Conservation (phyloP, 2,329 filamentous ascomycete genomes). For the Pyrenochaeta sp. region DNA sequence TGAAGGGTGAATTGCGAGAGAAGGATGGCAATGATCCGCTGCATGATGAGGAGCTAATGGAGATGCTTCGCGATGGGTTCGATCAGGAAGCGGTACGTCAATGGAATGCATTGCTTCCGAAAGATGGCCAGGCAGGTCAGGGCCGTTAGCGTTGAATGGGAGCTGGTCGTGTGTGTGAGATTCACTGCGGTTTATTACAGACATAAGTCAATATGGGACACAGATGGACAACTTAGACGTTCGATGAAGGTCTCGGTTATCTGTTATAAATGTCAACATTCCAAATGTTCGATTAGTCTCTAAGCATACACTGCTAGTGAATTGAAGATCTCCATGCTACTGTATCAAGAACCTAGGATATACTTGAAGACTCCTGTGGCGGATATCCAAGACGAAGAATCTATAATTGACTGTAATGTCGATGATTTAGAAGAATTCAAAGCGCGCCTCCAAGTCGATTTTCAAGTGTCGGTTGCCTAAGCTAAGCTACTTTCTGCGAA, state of each 20-base stretch:
- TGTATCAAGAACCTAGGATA: too few species aligned
- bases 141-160: neutral
- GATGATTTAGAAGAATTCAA: too few species aligned
- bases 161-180: neutral
- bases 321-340: too few species aligned
- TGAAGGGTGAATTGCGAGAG: slow-evolving; percentile 6
- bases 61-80: slow-evolving; percentile 11
- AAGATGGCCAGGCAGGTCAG: neutral
- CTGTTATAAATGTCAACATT: too few species aligned
- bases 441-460: neutral
- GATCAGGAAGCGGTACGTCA: neutral
- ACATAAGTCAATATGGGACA: neutral
- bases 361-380: too few species aligned
- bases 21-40: slow-evolving; percentile 10
- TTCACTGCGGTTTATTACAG: neutral
- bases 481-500: neutral
- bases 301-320: too few species aligned
- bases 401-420: too few species aligned
- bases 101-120: neutral
- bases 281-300: too few species aligned
- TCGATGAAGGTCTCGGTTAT: too few species aligned
- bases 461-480: neutral
- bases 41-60: slow-evolving; percentile 3
- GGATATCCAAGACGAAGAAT: too few species aligned
- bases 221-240: neutral